These are phyloP conservation scores for Didymella sp. DNA, from an alignment of 2,329 filamentous ascomycete genomes.

Conservation along the genomic window DNA sequence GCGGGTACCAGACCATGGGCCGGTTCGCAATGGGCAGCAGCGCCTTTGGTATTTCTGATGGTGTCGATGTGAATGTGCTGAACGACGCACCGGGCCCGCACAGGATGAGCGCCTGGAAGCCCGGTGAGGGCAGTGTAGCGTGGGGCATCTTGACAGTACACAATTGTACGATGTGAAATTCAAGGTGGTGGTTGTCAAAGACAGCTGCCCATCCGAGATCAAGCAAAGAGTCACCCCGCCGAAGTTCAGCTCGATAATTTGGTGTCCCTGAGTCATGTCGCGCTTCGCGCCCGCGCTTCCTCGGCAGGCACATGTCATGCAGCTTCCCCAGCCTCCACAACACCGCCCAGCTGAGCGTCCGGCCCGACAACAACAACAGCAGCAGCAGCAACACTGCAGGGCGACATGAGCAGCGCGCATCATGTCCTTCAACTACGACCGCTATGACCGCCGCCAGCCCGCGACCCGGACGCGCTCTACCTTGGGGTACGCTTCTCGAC, in stretches of 20 bases:
- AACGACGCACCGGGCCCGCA: conserved; percentile 84
- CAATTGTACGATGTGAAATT: too few relatives aligned
- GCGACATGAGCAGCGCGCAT: conserved; percentile 26
- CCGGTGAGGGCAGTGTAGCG: conserved; percentile 75
- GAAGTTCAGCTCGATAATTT: neutral
- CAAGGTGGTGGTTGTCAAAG: too few relatives aligned
- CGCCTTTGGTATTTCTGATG: conserved; percentile 81
- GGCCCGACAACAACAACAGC: conserved; percentile 28
- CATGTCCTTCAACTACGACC: conserved; percentile 63
- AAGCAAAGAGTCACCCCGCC: neutral
- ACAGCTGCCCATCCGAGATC: neutral
- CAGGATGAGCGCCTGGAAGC: conserved; percentile 82
- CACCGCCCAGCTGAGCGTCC: neutral
- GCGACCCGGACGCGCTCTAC: conserved; percentile 64
- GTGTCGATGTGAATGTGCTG: conserved; percentile 80
- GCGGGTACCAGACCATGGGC: conserved; percentile 89
- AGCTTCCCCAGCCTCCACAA: conserved; percentile 9
- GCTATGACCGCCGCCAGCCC: conserved; percentile 57
- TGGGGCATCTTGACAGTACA: conserved; percentile 65
- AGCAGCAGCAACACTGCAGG: conserved; percentile 11
- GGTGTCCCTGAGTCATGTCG: conserved; percentile 3
- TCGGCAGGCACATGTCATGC: conserved; percentile 7
- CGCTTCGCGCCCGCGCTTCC: conserved; percentile 13
- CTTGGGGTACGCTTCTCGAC: conserved; percentile 65
- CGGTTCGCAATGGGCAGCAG: conserved; percentile 82